These are phyloP conservation scores for Tuber umbilicatum DNA, from an alignment of 495 filamentous ascomycete genomes.

Conservation along the genomic window DNA sequence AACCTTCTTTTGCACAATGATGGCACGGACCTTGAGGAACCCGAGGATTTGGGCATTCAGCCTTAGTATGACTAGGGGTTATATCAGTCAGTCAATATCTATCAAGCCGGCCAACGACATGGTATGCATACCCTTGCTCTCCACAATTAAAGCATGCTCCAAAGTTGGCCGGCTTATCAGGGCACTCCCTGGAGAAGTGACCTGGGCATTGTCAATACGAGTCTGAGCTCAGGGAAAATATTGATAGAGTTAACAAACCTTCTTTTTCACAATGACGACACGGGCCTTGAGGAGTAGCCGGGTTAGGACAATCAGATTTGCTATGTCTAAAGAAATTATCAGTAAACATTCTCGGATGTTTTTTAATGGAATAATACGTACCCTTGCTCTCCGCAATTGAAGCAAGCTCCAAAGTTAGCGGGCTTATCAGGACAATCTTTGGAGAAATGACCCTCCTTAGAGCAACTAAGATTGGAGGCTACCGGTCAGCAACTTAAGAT, in stretches of 20 bases:
- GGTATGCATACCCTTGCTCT: slow-evolving; percentile 56
- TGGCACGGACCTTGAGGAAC: slow-evolving; percentile 68
- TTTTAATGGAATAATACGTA: slow-evolving; percentile 36
- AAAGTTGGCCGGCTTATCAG: slow-evolving; percentile 53
- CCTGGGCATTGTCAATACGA: slow-evolving; percentile 5
- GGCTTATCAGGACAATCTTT: slow-evolving; percentile 65
- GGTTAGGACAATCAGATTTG: slow-evolving; percentile 55
- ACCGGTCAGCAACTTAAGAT: slow-evolving; percentile 9
- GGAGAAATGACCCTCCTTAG: slow-evolving; percentile 45
- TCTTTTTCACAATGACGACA: slow-evolving; percentile 65
- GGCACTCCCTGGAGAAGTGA: slow-evolving; percentile 58
- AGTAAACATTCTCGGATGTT: slow-evolving; percentile 15
- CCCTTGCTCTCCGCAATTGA: slow-evolving; percentile 72
- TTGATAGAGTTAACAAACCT: background rate
- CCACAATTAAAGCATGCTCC: slow-evolving; percentile 75
- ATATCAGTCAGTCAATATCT: slow-evolving; percentile 33
- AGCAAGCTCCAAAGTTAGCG: slow-evolving; percentile 56
- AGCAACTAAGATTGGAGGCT: slow-evolving; percentile 17
- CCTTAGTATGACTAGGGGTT: slow-evolving; percentile 48
- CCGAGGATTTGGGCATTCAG: slow-evolving; percentile 55
- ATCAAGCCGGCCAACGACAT: background rate
- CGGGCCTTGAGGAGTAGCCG: slow-evolving; percentile 57
- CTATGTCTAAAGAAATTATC: slow-evolving; percentile 46
- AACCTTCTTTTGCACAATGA: slow-evolving; percentile 55
- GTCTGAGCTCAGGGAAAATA: background rate